These are phyloP conservation scores for Geotrichum restrictum DNA, from an alignment of 1,139 yeast genomes.

Conservation along the genomic window DNA sequence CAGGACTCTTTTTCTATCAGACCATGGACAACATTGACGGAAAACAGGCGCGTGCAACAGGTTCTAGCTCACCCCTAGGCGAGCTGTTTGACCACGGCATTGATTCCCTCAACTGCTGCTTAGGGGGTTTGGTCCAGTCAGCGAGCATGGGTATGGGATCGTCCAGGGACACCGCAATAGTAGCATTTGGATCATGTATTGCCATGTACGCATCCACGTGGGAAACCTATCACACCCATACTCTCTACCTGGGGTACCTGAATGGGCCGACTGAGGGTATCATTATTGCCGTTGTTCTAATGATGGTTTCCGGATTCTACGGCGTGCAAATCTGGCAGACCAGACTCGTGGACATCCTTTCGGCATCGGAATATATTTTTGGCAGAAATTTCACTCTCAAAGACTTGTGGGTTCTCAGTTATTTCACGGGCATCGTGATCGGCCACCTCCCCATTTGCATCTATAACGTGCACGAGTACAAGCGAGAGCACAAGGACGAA, in stretches of 20 bases:
- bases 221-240: slow-evolving; percentile 78
- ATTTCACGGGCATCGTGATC: slow-evolving; percentile 50
- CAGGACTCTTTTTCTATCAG: slow-evolving; percentile 71
- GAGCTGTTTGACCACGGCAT: slow-evolving; percentile 79
- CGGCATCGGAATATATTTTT: slow-evolving; percentile 19
- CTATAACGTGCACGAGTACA: slow-evolving; percentile 59
- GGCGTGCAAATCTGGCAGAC: slow-evolving; percentile 61
- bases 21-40: slow-evolving; percentile 86
- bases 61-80: slow-evolving; percentile 74
- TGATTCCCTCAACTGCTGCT: slow-evolving; percentile 63
- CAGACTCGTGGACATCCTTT: slow-evolving; percentile 12
- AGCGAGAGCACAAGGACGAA: slow-evolving; percentile 35
- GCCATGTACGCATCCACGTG: slow-evolving; percentile 74
- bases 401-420: slow-evolving; percentile 39
- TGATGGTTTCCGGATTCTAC: slow-evolving; percentile 52
- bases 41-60: slow-evolving; percentile 73
- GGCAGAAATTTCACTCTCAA: slow-evolving; percentile 38
- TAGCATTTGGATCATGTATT: slow-evolving; percentile 61
- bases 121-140: slow-evolving; percentile 41
- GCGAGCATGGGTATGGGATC: slow-evolving; percentile 44
- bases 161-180: slow-evolving; percentile 41
- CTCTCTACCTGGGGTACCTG: slow-evolving; percentile 59
- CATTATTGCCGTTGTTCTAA: slow-evolving; percentile 52
- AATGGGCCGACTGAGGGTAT: slow-evolving; percentile 85
- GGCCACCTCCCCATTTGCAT: slow-evolving; percentile 46